Evolutionary conservation across 1,139 yeast species (phyloP), one percentile per base, ranked within the genome.

Genomic region (Magnusiomyces fungicola): DNA sequence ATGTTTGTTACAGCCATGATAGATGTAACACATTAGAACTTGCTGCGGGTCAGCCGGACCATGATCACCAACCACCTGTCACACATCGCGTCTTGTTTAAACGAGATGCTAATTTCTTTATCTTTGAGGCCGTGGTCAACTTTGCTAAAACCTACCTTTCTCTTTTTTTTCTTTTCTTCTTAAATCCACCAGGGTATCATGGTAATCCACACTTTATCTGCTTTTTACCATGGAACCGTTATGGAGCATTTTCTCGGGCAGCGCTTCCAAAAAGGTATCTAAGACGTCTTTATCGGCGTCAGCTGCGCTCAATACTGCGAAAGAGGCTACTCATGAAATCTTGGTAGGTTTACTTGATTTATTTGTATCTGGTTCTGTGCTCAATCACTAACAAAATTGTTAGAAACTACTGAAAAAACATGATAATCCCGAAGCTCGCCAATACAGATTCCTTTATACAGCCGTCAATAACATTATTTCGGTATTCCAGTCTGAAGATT

Each of bases 281-380:
- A 39, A 29, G 23, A 48, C 30, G 16, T 42, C 21, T 33, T 43
- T n/a, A 23, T 23, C 19, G 48, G 43, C 21, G 32, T 16, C 29
- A 19, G 48, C 48, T 18, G 43, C 58, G 38, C 51, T 57, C 42
- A 54, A 48, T 23, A 39, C 30, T 21, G 56, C 61, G n/a, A 53
- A 53, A 40, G 50, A 45, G 9, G 56, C 58, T 3, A 53, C 57
- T 29, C 45, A 48, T 18, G 54, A 49, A 23, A 48, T 56, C 30
- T 33, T 46, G 43, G 51, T 47, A 32, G 4, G 51, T 34, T 4
- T 12, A 23, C n/a, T 12, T 50, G 34, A 46, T 24, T 34, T 24
- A 29, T 5, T 22, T 16, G 21, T 38, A 45, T n/a, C 36, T 45
- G 24, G 39, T 50, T n/a, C n/a, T n/a, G n/a, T n/a, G n/a, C n/a